These are phyloP conservation scores for Scheffersomyces cryptocercus DNA, from an alignment of 1,139 yeast genomes.

Conservation along the genomic window DNA sequence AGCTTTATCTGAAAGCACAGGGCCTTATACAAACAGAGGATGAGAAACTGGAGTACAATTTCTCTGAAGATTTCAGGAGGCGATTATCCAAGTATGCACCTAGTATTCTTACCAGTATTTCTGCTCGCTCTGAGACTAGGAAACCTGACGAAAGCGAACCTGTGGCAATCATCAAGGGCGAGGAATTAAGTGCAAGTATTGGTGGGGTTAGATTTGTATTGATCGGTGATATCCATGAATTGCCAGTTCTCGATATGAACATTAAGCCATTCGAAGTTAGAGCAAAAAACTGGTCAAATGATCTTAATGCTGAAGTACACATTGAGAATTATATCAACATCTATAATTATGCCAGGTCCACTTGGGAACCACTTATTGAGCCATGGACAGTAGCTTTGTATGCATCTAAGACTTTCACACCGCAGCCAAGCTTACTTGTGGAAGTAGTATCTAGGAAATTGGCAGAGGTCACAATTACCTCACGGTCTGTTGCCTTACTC, in stretches of 20 bases:
- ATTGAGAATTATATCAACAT: slow-evolving; percentile 74
- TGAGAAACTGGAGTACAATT: slow-evolving; percentile 31
- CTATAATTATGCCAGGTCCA: slow-evolving; percentile 86
- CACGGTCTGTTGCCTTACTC: slow-evolving; percentile 76
- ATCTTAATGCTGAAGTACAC: slow-evolving; percentile 69
- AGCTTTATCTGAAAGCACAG: slow-evolving; percentile 43
- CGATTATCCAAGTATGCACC: slow-evolving; percentile 67
- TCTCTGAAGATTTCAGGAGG: slow-evolving; percentile 63
- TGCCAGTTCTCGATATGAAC: slow-evolving; percentile 84
- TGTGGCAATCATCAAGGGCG: slow-evolving; percentile 56
- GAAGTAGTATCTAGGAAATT: slow-evolving; percentile 73
- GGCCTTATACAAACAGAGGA: slow-evolving; percentile 16
- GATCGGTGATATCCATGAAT: slow-evolving; percentile 91
- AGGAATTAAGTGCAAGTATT: slow-evolving; percentile 65
- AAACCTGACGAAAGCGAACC: slow-evolving; percentile 2
- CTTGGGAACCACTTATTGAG: slow-evolving; percentile 96
- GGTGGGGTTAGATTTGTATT: slow-evolving; percentile 86
- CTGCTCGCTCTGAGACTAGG: slow-evolving; percentile 18
- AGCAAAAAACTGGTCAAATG: slow-evolving; percentile 90
- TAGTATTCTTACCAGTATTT: slow-evolving; percentile 51
- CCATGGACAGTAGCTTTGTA: slow-evolving; percentile 84
- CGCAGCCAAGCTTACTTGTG: slow-evolving; percentile 49
- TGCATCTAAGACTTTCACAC: slow-evolving; percentile 50
- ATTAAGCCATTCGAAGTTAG: slow-evolving; percentile 70
- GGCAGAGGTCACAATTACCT: slow-evolving; percentile 80